Evolutionary conservation across 305 asterid species (phyloP), one percentile per base, ranked within the genome.

Genomic region (Fraxinus dipetala): DNA sequence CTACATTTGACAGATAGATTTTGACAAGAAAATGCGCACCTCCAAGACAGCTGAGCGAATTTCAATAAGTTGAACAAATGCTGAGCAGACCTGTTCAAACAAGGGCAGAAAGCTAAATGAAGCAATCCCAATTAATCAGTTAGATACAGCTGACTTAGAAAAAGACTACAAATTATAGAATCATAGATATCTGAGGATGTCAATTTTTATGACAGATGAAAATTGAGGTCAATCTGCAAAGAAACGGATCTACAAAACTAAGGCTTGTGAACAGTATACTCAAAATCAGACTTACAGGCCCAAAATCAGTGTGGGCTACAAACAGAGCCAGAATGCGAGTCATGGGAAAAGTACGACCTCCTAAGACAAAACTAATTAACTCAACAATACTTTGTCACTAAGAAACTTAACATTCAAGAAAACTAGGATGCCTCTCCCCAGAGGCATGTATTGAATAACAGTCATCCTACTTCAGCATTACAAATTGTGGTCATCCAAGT

Each of bases 11-110:
- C 78, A 54, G 63, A 48, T 35, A 76, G 61, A 45, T 45, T 56
- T 63, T 18, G 32, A 80, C 61, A 56, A 80, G 26, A 72, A 79
- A 69, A 78, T 34, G 80, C 88, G 31, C 82, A 93, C 98, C 98
- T 93, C 95, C 87, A 95, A 82, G 80, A 92, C 89, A 84, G 91
- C 88, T 77, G 97, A 91, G 73, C 94, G 93, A 84, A 95, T 93
- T 89, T 93, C 99, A 81, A 95, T 87, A 82, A 96, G 91, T 83
- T 96, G 98, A 84, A 96, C 99, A 86, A 96, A 96, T 78, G 99
- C 99, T 79, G 98, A 81, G 87, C 98, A 96, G 35, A 96, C 99
- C 99, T 96, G 92, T 85, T 70, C 87, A 84, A 79, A 2, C 30
- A 65, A 75, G 32, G 48, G 30, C 7, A 82, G 43, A 78, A 83